phyloP scores from a whole-genome alignment of 179 eudicot genomes.

The Beta lomatogona region DNA sequence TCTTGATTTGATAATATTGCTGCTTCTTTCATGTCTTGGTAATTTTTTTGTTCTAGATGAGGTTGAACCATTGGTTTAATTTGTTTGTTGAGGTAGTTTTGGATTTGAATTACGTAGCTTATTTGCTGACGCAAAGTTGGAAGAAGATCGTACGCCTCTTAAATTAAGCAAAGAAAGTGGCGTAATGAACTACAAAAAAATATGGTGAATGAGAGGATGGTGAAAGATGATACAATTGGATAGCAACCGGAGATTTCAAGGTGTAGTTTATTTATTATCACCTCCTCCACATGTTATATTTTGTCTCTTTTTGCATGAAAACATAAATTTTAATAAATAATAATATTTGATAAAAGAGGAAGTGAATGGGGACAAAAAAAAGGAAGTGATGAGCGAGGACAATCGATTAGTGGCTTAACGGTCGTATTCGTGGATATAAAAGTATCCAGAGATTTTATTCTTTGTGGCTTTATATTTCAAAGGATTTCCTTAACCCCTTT shows the following conservation, averaged over 20 bases:
- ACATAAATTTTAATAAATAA: background rate
- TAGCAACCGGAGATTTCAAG: constrained; percentile 11
- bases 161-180: background rate
- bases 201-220: background rate
- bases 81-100: background rate
- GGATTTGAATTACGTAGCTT: background rate
- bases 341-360: too few species aligned
- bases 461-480: too few species aligned
- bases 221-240: background rate
- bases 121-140: background rate
- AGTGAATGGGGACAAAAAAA: too few species aligned
- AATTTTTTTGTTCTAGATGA: background rate
- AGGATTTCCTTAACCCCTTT: too few species aligned
- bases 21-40: constrained; percentile 24
- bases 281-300: constrained; percentile 1
- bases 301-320: background rate
- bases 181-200: background rate
- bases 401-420: background rate
- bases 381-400: background rate
- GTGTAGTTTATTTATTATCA: background rate
- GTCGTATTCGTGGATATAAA: background rate
- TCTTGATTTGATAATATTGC: constrained; percentile 21
- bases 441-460: background rate
- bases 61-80: constrained; percentile 16
- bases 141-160: background rate